Percentiles rank a stretch among this genome's conserved stretches.
Conservation (phyloP, 768 basidiomycete species). For the Xerocomus spinulosus region DNA sequence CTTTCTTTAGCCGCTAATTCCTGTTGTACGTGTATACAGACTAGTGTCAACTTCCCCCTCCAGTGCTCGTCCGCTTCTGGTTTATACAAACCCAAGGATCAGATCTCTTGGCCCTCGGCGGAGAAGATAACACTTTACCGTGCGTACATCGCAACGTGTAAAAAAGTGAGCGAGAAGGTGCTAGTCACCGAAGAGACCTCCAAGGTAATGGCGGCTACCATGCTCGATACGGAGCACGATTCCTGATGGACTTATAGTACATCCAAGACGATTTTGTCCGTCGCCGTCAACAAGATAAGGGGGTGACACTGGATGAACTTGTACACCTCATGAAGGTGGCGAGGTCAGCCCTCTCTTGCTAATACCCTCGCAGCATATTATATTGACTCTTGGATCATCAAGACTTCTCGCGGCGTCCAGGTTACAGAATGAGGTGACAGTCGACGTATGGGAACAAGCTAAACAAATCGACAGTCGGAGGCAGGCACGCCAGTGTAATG, state of each 20-base stretch:
- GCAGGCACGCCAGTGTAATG: conserved; percentile 15
- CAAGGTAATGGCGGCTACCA: conserved; percentile 40
- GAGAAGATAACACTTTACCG: conserved; percentile 55
- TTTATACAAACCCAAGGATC: conserved; percentile 48
- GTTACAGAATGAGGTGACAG: conserved; percentile 51
- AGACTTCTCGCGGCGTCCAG: conserved; percentile 63
- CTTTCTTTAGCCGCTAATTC: no score
- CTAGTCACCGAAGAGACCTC: conserved; percentile 51
- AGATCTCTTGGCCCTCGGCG: conserved; percentile 41
- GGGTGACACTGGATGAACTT: conserved; percentile 54
- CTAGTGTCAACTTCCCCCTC: conserved; percentile 52
- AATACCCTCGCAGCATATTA: background rate
- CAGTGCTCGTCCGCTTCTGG: conserved; percentile 24
- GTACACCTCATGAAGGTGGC: conserved; percentile 65
- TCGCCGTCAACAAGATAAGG: conserved; percentile 36
- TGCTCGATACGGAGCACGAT: background rate
- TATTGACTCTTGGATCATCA: conserved; percentile 7
- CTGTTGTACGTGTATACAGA: conserved; percentile 38
- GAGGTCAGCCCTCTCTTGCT: conserved; percentile 42
- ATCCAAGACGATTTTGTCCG: conserved; percentile 73
- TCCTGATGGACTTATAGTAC: conserved; percentile 39
- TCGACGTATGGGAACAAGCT: conserved; percentile 58
- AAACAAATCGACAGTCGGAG: conserved; percentile 56
- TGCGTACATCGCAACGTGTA: conserved; percentile 56
- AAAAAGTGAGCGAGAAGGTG: conserved; percentile 42